Evolutionary conservation across 2,329 filamentous ascomycete genomes (phyloP), one percentile per base, ranked within the genome.

Genomic region (Aspergillus fijiensis): DNA sequence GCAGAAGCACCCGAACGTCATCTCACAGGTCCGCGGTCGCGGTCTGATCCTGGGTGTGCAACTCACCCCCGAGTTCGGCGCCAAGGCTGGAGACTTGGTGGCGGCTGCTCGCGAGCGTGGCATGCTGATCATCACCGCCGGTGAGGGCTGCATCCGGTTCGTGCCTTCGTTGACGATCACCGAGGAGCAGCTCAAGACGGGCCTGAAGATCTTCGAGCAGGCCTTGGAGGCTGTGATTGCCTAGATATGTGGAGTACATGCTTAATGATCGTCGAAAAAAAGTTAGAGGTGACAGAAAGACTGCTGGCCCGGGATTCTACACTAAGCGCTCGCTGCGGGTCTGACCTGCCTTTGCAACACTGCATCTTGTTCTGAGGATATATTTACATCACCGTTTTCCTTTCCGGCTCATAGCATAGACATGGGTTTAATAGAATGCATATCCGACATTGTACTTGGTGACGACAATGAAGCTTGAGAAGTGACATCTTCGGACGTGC

Each of bases 11-110:
- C 92, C 95, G 0, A 82, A 85, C 3, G 78, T 94, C 23, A 85
- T 97, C 67, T 84, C 82, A 31, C 93, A 97, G 77, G 82, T 94
- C 53, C 85, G 95, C 60, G 95, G 95, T 11, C 85, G 85, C 58
- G 95, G 95, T 9, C 76, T 99, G 70, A 92, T 98, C 60, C 79
- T 98, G 10, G 95, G 95, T 25, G 76, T 96, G 49, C 95, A 99
- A 79, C 79, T 99, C 59, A 86, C 83, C 6, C 81, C 86, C 65
- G 89, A 91, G 87, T 31, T 83, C 84, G 19, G 84, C 82, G 12
- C 70, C 49, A 77, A 76, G 66, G 77, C 75, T 3, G 67, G 69
- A 6, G 78, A 81, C 49, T 87, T 99, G 61, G 83, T 99, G 62
- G 92, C 89, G 65, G 93, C 92, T 11, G 92, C 93, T 19, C 83